Evolutionary conservation across 192 early-diverging fungal species (phyloP).

Genomic region (Spizellomyces sp.): DNA sequence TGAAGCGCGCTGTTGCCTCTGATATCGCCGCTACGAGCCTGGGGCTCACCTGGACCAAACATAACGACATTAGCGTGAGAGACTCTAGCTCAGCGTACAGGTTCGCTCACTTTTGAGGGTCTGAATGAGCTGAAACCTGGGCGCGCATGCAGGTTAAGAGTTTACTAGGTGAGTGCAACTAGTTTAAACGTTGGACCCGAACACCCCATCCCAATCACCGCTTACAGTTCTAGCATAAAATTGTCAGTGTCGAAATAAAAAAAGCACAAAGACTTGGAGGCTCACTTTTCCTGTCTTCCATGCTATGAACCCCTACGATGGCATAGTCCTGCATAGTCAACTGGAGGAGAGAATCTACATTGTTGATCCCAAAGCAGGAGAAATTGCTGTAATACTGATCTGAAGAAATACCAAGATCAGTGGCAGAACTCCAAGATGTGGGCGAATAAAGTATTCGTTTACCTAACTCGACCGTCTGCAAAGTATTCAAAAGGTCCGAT

Average conservation of each 20-base stretch:
- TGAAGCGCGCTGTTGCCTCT: not conserved
- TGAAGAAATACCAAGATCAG: constrained; percentile 10
- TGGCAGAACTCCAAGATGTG: not conserved
- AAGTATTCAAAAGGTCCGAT: constrained; percentile 62
- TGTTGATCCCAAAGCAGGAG: constrained; percentile 47
- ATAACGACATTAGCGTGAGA: not conserved
- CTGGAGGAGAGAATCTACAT: constrained; percentile 64
- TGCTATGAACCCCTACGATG: constrained; percentile 52
- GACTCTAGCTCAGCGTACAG: not conserved
- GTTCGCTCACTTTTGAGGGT: constrained; percentile 39
- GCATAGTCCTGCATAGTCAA: constrained; percentile 72
- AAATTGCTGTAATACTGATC: constrained; percentile 61
- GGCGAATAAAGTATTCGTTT: not conserved
- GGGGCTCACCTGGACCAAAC: not conserved
- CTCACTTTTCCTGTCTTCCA: constrained; percentile 58
- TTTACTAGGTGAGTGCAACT: not conserved
- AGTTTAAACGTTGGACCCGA: constrained; percentile 2
- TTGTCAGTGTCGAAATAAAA: not conserved
- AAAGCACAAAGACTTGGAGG: constrained; percentile 5
- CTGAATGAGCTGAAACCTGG: constrained; percentile 61
- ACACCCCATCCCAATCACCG: not conserved
- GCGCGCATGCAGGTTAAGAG: not conserved
- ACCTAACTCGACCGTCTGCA: constrained; percentile 67
- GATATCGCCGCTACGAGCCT: not conserved
- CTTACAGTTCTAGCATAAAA: constrained; percentile 47